Conservation (phyloP, 2,329 filamentous ascomycete genomes). For the Zasmidium cellare region DNA sequence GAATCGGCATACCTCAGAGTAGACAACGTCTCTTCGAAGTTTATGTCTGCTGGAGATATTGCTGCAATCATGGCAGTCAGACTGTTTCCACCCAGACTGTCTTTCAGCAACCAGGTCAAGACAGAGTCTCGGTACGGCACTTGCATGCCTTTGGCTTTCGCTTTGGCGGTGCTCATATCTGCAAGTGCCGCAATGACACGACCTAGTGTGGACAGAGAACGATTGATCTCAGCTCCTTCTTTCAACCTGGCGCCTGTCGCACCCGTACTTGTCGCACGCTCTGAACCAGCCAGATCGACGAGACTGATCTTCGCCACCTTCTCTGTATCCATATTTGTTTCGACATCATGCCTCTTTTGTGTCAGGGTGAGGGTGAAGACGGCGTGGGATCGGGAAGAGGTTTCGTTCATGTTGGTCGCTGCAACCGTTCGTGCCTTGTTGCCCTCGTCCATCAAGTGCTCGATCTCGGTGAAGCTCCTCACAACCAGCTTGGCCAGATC, state of each 20-base stretch:
- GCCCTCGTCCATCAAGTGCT: slow-evolving; percentile 97
- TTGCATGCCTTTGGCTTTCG: slow-evolving; percentile 75
- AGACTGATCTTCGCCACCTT: slow-evolving; percentile 98
- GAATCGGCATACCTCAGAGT: slow-evolving; percentile 96
- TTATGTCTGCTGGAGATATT: slow-evolving; percentile 97
- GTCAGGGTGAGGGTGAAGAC: slow-evolving; percentile 96
- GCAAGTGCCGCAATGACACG: slow-evolving; percentile 96
- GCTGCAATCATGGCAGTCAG: slow-evolving; percentile 99
- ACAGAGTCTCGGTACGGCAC: slow-evolving; percentile 98
- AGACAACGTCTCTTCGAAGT: slow-evolving; percentile 95
- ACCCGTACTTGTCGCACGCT: slow-evolving; percentile 94
- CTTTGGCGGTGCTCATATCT: slow-evolving; percentile 81
- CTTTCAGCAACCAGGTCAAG: slow-evolving; percentile 93
- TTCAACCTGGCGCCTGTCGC: slow-evolving; percentile 93
- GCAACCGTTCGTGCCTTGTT: slow-evolving; percentile 98
- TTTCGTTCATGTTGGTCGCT: slow-evolving; percentile 99
- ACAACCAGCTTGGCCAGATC: slow-evolving; percentile 95
- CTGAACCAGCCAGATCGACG: slow-evolving; percentile 95
- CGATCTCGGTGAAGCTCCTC: slow-evolving; percentile 90
- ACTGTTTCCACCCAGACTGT: slow-evolving; percentile 95
- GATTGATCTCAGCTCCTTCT: slow-evolving; percentile 97
- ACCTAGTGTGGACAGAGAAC: slow-evolving; percentile 91
- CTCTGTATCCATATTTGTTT: slow-evolving; percentile 96
- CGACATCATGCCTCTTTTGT: slow-evolving; percentile 85
- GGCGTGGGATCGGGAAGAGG: slow-evolving; percentile 94